Evolutionary conservation across 169 alveolate genomes (phyloP).

Genomic region (Cryptosporidium baileyi): DNA sequence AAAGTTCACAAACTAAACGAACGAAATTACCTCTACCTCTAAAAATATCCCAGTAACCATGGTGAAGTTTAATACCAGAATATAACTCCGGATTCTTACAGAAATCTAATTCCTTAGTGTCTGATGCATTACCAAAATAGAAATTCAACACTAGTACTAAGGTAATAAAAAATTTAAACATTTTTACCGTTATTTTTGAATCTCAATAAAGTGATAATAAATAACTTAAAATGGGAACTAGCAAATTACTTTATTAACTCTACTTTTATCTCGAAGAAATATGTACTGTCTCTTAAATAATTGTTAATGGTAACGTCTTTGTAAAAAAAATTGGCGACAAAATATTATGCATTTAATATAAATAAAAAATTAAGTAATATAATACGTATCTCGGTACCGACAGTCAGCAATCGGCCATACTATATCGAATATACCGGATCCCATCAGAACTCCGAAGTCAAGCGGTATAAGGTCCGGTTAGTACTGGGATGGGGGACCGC

Average conservation of each 20-base stretch:
- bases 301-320: not conserved
- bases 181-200: not conserved
- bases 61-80: constrained; percentile 21
- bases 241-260: not conserved
- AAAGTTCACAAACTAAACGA: constrained; percentile 30
- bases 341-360: no score
- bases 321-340: not conserved
- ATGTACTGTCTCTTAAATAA: not conserved
- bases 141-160: not conserved
- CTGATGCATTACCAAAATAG: not conserved
- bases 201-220: not conserved
- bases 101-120: constrained; percentile 24
- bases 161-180: not conserved
- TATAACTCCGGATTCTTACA: constrained; percentile 34
- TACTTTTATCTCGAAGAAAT: not conserved
- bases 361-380: no score
- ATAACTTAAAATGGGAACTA: not conserved
- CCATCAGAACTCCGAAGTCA: constrained; percentile 91
- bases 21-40: constrained; percentile 58
- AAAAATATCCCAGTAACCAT: constrained; percentile 57
- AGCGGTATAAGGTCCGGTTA: constrained; percentile 88
- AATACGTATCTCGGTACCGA: not conserved
- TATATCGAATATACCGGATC: constrained; percentile 88
- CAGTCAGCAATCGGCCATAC: constrained; percentile 83
- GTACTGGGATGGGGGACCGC: constrained; percentile 91